Conservation (phyloP, 1,284 basidiomycete genomes). For the Lentinula novae-zelandiae region DNA sequence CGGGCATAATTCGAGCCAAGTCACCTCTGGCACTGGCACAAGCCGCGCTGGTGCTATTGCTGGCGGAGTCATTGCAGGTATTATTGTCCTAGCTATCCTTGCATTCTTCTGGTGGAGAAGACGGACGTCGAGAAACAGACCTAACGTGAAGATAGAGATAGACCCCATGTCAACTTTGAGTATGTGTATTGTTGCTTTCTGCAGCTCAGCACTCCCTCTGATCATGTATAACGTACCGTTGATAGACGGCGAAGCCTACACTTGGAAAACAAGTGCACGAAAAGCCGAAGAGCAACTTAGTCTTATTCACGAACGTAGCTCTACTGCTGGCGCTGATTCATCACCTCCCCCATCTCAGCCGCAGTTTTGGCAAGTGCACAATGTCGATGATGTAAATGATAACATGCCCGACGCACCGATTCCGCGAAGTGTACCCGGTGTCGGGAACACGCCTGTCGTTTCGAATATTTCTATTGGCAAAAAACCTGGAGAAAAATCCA, state of each 20-base stretch:
- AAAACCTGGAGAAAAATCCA: neutral
- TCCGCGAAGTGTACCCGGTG: neutral
- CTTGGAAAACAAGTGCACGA: neutral
- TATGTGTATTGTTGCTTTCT: neutral
- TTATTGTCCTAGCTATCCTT: conserved; percentile 4
- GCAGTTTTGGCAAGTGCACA: conserved; percentile 8
- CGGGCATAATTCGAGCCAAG: neutral
- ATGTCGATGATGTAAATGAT: neutral
- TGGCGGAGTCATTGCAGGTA: conserved; percentile 8
- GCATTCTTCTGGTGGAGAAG: conserved; percentile 6
- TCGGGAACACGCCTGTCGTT: neutral
- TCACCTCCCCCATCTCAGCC: neutral
- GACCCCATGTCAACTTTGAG: conserved; percentile 4
- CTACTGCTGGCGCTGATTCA: neutral
- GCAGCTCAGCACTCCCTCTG: neutral
- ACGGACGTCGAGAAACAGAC: neutral
- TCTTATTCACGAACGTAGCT: neutral
- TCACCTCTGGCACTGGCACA: conserved; percentile 1
- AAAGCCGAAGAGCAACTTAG: neutral
- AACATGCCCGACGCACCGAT: neutral
- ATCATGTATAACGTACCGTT: neutral
- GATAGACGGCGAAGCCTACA: neutral
- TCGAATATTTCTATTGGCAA: neutral
- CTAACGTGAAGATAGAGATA: conserved; percentile 3
- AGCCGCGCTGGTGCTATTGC: conserved; percentile 8